Base-by-base conservation (phyloP, 164 flowering plant genomes). In the Macadamia tetraphylla region DNA sequence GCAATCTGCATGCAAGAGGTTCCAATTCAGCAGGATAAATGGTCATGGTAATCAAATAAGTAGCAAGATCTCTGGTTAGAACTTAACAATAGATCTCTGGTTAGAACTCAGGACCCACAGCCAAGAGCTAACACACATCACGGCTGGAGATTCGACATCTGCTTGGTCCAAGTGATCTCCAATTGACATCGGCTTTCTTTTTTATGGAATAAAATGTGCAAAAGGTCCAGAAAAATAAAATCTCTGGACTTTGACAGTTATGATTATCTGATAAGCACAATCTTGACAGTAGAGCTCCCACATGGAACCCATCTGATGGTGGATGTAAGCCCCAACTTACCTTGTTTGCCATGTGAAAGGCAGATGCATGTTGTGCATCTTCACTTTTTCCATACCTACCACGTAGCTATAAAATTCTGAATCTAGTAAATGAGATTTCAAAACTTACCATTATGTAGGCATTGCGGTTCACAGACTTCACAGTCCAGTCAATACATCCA, bases 361-460 rank as follows among this genome's bases (percentile, higher is more conserved):
- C 9, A 46, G 51, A 46, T 1, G 51, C 9, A 46, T 4, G 13
- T 9, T 46, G 51, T 11, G 13, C 15, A 35, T 42, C 8, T 15
- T 40, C 40, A 5, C 9, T 44, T 17, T 6, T 9, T 9, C 32
- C 53, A 63, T 5, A 4, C 15, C 9, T 32, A 44, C 15, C 51
- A 43, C 23, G 9, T 9, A 43, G 48, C 9, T 6, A 43, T 5
- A 43, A 43, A 43, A 43, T 43, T 9, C 9, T 9, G 9, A 43
- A 43, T 43, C 48, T 46, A 46, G 51, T 11, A 46, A 46, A 4
- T 11, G 51, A 46, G 51, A 1, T 46, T 46, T 46, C 13, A 46
- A 46, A 46, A 57, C 49, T 81, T 84, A 91, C 98, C 97, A 94
- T 89, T 58, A 94, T 90, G 72, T 94, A 94, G 32, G 97, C 99